phyloP scores from a whole-genome alignment of 106 monocot species.

The Cymbidium sinense region DNA sequence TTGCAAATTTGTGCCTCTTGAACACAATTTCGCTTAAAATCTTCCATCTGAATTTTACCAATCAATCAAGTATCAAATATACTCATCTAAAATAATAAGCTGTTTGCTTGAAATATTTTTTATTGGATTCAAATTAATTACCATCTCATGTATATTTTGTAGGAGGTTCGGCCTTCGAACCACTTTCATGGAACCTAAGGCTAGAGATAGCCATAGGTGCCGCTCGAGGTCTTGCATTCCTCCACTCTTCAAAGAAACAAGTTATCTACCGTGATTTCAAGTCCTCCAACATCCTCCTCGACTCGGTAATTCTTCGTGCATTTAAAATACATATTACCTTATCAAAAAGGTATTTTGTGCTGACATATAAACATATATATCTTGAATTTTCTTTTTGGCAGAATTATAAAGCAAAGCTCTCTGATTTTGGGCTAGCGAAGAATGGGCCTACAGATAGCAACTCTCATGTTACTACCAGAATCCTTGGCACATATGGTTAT shows the following conservation, averaged over 20 bases:
- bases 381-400: neutral
- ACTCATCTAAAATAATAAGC: too few relatives aligned
- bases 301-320: slow-evolving; percentile 8
- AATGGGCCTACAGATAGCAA: slow-evolving; percentile 1
- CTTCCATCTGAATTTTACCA: too few relatives aligned
- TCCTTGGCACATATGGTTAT: slow-evolving; percentile 10
- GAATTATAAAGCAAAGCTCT: slow-evolving; percentile 7
- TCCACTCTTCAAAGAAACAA: slow-evolving; percentile 16
- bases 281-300: slow-evolving; percentile 25
- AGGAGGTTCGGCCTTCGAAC: slow-evolving; percentile 9
- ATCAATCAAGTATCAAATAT: too few relatives aligned
- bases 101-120: too few relatives aligned
- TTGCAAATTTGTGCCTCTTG: too few relatives aligned
- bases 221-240: slow-evolving; percentile 23
- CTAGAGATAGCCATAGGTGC: slow-evolving; percentile 25
- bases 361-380: neutral
- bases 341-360: too few relatives aligned
- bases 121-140: neutral
- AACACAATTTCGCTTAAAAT: too few relatives aligned
- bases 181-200: slow-evolving; percentile 22
- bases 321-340: too few relatives aligned
- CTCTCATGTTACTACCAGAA: slow-evolving; percentile 5
- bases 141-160: neutral
- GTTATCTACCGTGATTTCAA: slow-evolving; percentile 27
- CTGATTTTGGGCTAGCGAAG: slow-evolving; percentile 5